These are phyloP conservation scores for Arabidopsis arenosa DNA, from an alignment of 345 rosid species.

Conservation along the genomic window DNA sequence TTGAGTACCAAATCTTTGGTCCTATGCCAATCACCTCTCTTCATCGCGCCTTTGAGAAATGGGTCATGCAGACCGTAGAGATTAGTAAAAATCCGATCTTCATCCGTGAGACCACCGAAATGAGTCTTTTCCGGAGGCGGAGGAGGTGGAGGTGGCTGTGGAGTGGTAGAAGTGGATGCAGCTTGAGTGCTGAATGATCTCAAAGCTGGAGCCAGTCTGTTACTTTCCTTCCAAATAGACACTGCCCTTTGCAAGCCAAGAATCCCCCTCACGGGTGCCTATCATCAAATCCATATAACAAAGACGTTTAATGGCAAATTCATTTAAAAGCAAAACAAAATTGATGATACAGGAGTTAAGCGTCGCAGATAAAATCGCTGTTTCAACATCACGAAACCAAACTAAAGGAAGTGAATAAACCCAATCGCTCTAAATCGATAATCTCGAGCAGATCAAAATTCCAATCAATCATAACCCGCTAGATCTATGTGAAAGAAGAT, in stretches of 20 bases:
- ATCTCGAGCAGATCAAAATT: conserved; percentile 35
- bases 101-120: conserved; percentile 94
- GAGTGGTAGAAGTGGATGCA: conserved; percentile 61
- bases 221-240: conserved; percentile 50
- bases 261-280: conserved; percentile 88
- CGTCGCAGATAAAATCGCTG: no score
- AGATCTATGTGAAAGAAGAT: conserved; percentile 30
- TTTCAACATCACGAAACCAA: neutral
- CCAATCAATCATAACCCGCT: conserved; percentile 31
- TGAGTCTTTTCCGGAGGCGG: conserved; percentile 98
- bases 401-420: conserved; percentile 13
- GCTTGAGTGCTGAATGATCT: conserved; percentile 83
- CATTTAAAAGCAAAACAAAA: neutral
- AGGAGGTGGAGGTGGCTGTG: conserved; percentile 86
- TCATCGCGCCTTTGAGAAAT: conserved; percentile 96
- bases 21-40: conserved; percentile 93
- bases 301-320: neutral
- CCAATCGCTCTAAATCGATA: conserved; percentile 17
- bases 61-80: conserved; percentile 91
- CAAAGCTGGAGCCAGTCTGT: conserved; percentile 53
- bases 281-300: conserved; percentile 16
- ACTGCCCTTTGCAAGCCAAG: conserved; percentile 67
- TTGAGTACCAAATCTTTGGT: conserved; percentile 96
- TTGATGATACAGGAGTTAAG: neutral
- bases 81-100: conserved; percentile 94